These are phyloP conservation scores for Cynara cardunculus DNA, from an alignment of 129 eudicot genomes.

Conservation along the genomic window DNA sequence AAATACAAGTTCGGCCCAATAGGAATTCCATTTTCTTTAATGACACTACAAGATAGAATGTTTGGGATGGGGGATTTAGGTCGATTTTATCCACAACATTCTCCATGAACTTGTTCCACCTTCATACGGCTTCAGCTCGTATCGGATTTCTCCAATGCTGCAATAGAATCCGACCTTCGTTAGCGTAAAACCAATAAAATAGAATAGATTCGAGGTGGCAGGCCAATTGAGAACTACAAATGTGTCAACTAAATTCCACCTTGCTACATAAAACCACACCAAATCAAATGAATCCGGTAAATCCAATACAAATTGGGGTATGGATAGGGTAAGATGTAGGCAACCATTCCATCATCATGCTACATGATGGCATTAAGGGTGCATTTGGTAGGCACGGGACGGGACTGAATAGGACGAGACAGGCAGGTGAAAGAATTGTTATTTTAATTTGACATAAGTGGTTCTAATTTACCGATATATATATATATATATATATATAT, in stretches of 20 bases:
- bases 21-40: not conserved
- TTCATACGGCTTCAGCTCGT: slow-evolving; percentile 43
- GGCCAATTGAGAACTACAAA: not conserved
- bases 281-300: no score
- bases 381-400: not conserved
- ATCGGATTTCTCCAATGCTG: slow-evolving; percentile 94
- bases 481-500: no score
- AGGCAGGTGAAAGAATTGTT: not conserved
- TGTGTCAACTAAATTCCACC: not conserved
- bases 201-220: not conserved
- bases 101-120: not conserved
- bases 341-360: not conserved
- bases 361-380: not conserved
- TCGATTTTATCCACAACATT: not conserved
- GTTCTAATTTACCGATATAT: no score
- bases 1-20: not conserved
- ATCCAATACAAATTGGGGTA: no score
- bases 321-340: no score
- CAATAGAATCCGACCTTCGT: slow-evolving; percentile 5
- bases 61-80: not conserved
- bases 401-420: no score
- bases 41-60: not conserved
- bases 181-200: not conserved
- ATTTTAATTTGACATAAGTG: no score
- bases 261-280: not conserved